Percentiles rank a stretch among this genome's conserved stretches.
Evolutionary conservation across 2,329 filamentous ascomycete species (phyloP).

Genomic region (Aspergillus piperis): DNA sequence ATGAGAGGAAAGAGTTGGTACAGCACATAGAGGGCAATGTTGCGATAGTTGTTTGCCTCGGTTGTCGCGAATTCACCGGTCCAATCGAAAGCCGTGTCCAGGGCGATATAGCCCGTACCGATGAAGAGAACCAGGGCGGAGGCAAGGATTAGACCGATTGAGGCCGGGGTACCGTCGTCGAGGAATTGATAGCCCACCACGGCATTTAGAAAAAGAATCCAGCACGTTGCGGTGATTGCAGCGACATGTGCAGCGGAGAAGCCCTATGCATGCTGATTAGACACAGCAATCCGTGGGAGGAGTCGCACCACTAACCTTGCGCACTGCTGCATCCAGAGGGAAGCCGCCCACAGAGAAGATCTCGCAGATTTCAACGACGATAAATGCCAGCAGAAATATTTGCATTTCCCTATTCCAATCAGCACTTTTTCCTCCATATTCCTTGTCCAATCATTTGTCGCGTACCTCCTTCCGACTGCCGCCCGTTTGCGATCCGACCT

Average conservation of each 20-base stretch:
- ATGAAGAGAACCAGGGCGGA: conserved; percentile 76
- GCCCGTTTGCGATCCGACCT: conserved; percentile 87
- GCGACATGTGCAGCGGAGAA: conserved; percentile 91
- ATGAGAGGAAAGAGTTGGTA: conserved; percentile 88
- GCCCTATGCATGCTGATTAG: conserved; percentile 53
- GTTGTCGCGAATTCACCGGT: conserved; percentile 74
- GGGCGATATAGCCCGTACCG: conserved; percentile 90
- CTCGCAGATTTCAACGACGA: conserved; percentile 88
- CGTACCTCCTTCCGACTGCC: conserved; percentile 86
- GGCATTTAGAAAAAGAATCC: conserved; percentile 90
- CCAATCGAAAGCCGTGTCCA: conserved; percentile 88
- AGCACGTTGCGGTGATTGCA: conserved; percentile 81
- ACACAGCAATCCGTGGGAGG: not conserved
- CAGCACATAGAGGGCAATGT: conserved; percentile 87
- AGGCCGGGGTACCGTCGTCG: conserved; percentile 87
- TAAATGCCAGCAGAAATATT: conserved; percentile 82
- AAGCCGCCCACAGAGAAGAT: conserved; percentile 95
- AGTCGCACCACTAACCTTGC: conserved; percentile 58
- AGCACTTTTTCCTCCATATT: conserved; percentile 11
- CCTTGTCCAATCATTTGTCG: conserved; percentile 4
- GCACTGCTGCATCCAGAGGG: conserved; percentile 68
- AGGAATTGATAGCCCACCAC: conserved; percentile 90
- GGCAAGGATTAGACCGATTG: conserved; percentile 70
- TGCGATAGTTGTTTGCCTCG: conserved; percentile 59
- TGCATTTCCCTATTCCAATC: conserved; percentile 78